A percentile compares a stretch with the other conserved stretches of the same genome.
These are phyloP conservation scores for Middelhovenomyces tepae DNA, from an alignment of 805 yeast genomes.

Conservation along the genomic window DNA sequence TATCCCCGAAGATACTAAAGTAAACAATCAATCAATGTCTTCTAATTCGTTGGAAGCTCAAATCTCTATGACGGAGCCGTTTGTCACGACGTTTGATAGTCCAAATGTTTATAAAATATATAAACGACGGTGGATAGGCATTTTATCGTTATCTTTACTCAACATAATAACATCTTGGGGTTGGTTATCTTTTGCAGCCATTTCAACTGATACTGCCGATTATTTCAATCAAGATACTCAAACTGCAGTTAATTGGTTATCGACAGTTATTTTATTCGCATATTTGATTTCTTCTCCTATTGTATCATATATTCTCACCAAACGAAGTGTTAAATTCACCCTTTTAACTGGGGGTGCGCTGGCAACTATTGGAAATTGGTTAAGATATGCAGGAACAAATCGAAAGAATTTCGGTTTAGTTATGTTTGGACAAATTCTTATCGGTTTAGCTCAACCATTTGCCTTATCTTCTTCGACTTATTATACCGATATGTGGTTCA, in stretches of 20 bases:
- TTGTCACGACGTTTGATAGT: slow-evolving; percentile 6
- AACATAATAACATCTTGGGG: slow-evolving; percentile 27
- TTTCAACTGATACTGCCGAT: slow-evolving; percentile 19
- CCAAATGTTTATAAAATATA: slow-evolving; percentile 17
- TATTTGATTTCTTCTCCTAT: slow-evolving; percentile 21
- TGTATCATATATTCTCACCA: slow-evolving; percentile 20
- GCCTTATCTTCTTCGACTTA: slow-evolving; percentile 25
- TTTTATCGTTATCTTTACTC: slow-evolving; percentile 21
- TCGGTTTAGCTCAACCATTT: slow-evolving; percentile 29
- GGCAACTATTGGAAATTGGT: slow-evolving; percentile 24
- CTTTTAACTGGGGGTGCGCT: slow-evolving; percentile 19
- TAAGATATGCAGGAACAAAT: slow-evolving; percentile 24
- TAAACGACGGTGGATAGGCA: slow-evolving; percentile 27
- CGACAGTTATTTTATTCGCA: slow-evolving; percentile 25
- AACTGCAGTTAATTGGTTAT: slow-evolving; percentile 27
- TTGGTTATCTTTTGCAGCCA: slow-evolving; percentile 27
- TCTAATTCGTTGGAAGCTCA: too few species aligned
- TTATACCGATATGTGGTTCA: slow-evolving; percentile 28
- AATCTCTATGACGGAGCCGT: too few species aligned
- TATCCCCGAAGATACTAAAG: too few species aligned
- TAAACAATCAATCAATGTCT: too few species aligned
- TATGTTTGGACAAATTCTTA: slow-evolving; percentile 28
- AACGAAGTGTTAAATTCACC: slow-evolving; percentile 18
- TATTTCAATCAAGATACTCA: slow-evolving; percentile 18
- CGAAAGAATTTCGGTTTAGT: slow-evolving; percentile 21